Evolutionary conservation across 192 early-diverging fungal species (phyloP).

Genomic region (Thamnidium elegans): DNA sequence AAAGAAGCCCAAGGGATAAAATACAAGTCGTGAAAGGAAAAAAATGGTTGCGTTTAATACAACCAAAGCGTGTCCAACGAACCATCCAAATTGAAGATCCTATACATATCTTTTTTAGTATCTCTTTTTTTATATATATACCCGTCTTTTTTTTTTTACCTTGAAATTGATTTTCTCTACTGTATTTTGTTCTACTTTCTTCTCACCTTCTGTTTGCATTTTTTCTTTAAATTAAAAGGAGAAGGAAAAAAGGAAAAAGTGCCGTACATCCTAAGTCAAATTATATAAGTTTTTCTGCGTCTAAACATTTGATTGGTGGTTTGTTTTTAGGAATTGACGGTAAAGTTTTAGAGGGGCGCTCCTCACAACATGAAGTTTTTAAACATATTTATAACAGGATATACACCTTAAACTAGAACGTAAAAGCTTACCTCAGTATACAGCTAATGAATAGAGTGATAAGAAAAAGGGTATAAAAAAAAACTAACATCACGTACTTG

Average conservation of each 20-base stretch:
- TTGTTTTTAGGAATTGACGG: too few relatives aligned
- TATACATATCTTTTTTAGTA: neutral
- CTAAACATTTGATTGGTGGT: too few relatives aligned
- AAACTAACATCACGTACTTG: too few relatives aligned
- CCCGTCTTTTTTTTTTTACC: neutral
- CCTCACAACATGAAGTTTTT: too few relatives aligned
- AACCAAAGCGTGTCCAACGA: conserved; percentile 20
- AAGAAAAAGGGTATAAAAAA: too few relatives aligned
- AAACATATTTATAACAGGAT: too few relatives aligned
- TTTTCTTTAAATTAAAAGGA: neutral
- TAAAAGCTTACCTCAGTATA: neutral
- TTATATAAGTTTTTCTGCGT: too few relatives aligned
- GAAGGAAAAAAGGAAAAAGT: conserved; percentile 1
- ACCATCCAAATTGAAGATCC: conserved; percentile 31
- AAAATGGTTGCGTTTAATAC: conserved; percentile 12
- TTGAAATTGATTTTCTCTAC: neutral
- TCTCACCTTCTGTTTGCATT: neutral
- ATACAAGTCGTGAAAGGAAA: conserved; percentile 21
- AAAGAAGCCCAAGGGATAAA: conserved; percentile 18
- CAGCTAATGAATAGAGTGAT: neutral
- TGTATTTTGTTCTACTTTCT: neutral
- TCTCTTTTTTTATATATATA: too few relatives aligned
- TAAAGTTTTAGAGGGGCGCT: too few relatives aligned
- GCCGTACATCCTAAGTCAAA: too few relatives aligned
- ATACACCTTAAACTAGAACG: too few relatives aligned